Conservation (phyloP, 768 basidiomycete species). For the Macrocybe gigantea region DNA sequence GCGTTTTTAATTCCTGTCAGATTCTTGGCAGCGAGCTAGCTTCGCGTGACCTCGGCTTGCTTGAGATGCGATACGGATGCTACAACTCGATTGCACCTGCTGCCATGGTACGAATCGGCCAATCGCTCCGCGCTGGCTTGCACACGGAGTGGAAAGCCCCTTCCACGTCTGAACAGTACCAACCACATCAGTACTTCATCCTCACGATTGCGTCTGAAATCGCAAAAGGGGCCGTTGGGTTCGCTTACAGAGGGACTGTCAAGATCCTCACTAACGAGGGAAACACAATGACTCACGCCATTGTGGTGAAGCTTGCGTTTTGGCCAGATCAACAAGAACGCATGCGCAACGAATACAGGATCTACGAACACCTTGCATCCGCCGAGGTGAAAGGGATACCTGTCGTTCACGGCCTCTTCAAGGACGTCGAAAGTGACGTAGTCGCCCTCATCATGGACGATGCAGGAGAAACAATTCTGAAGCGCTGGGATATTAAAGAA, state of each 20-base stretch:
- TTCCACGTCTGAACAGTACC: background rate
- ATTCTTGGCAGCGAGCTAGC: background rate
- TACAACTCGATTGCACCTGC: background rate
- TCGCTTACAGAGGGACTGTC: conserved; percentile 4
- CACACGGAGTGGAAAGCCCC: background rate
- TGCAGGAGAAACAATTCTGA: background rate
- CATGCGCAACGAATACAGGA: background rate
- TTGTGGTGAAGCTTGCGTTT: conserved; percentile 5
- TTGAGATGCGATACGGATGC: background rate
- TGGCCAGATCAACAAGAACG: background rate
- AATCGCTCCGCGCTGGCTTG: background rate
- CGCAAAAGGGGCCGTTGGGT: conserved; percentile 5
- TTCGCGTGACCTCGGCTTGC: background rate
- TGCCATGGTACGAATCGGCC: background rate
- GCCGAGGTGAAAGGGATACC: background rate
- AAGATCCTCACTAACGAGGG: conserved; percentile 3
- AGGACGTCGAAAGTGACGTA: conserved; percentile 3
- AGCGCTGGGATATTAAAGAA: no score
- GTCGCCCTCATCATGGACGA: conserved; percentile 4
- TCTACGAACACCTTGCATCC: background rate
- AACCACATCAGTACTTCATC: background rate
- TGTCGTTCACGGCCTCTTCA: background rate
- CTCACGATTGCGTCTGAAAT: conserved; percentile 4
- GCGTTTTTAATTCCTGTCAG: background rate
- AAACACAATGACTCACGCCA: background rate